A percentile compares a stretch with the other conserved stretches of the same genome.
phyloP scores from a whole-genome alignment of 768 basidiomycete genomes.

The Rhodosporidiobolus sp. region DNA sequence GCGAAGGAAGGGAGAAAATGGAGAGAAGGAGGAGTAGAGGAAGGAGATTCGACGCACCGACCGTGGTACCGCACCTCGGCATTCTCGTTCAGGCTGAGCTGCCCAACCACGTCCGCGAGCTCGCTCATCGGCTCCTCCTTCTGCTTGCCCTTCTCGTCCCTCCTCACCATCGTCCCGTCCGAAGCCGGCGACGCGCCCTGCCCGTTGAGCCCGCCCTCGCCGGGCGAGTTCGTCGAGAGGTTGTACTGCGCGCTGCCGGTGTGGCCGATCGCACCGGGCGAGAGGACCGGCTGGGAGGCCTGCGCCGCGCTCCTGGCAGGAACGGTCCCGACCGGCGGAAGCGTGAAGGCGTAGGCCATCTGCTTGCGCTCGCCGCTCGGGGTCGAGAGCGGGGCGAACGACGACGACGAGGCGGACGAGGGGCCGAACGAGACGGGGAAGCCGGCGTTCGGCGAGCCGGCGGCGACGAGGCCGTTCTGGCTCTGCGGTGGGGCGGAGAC shows the following conservation, averaged over 20 bases:
- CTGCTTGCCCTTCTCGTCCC: constrained; percentile 44
- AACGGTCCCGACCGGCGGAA: constrained; percentile 3
- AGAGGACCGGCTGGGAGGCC: not conserved
- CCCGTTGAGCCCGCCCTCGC: not conserved
- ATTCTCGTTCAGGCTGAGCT: constrained; percentile 82
- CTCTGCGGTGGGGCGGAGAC: not conserved
- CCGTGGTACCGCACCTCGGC: constrained; percentile 82
- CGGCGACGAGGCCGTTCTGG: not conserved
- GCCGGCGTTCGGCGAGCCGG: not conserved
- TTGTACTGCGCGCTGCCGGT: constrained; percentile 26
- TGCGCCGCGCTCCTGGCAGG: not conserved
- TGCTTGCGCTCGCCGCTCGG: constrained; percentile 21
- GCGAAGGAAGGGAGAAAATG: no score
- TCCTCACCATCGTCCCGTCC: not conserved
- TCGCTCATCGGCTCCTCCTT: constrained; percentile 47
- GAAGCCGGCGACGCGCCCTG: no score
- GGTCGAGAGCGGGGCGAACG: not conserved
- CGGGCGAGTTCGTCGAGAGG: constrained; percentile 3
- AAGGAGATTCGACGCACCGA: constrained; percentile 18
- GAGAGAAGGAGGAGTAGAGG: no score
- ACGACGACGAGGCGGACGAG: not conserved
- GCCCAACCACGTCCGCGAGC: constrained; percentile 70
- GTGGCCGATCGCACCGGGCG: constrained; percentile 22
- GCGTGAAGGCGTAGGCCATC: constrained; percentile 29
- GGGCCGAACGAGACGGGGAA: constrained; percentile 5